A percentile compares a stretch with the other conserved stretches of the same genome.
These are phyloP conservation scores for Penicillium hesseltinei DNA, from an alignment of 2,329 filamentous ascomycete species.

Conservation along the genomic window DNA sequence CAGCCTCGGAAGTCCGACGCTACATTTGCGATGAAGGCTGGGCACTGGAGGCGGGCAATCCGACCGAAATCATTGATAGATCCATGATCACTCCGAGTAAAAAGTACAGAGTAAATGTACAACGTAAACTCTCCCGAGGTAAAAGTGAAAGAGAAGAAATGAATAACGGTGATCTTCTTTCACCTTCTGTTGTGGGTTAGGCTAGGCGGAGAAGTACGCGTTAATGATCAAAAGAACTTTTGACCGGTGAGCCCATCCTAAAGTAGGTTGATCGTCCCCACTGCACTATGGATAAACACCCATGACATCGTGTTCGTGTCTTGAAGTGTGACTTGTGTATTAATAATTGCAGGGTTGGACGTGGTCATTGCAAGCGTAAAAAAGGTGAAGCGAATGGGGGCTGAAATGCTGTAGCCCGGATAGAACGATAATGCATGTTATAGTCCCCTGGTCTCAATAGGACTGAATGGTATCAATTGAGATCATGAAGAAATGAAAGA, in stretches of 20 bases:
- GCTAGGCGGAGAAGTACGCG: neutral
- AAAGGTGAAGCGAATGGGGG: neutral
- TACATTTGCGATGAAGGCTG: neutral
- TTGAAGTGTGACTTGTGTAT: neutral
- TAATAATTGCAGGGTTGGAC: neutral
- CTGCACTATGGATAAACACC: neutral
- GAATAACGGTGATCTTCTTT: neutral
- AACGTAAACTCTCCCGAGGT: neutral
- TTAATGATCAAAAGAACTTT: neutral
- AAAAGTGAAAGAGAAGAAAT: neutral
- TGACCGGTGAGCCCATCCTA: neutral
- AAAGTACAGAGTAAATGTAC: neutral
- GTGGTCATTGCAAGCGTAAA: neutral
- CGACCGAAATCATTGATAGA: neutral
- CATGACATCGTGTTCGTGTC: neutral
- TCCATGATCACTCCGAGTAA: neutral
- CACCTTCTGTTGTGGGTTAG: constrained; percentile 5
- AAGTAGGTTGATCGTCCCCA: neutral
- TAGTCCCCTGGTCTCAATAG: neutral
- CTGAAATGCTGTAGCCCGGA: neutral
- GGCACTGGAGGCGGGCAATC: neutral
- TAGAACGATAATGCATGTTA: neutral
- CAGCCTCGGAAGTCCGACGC: constrained; percentile 7
- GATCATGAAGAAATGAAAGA: neutral
- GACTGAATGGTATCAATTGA: neutral